phyloP scores from a whole-genome alignment of 2,329 filamentous ascomycete species.

The Paracorniculantispora psalliotae region DNA sequence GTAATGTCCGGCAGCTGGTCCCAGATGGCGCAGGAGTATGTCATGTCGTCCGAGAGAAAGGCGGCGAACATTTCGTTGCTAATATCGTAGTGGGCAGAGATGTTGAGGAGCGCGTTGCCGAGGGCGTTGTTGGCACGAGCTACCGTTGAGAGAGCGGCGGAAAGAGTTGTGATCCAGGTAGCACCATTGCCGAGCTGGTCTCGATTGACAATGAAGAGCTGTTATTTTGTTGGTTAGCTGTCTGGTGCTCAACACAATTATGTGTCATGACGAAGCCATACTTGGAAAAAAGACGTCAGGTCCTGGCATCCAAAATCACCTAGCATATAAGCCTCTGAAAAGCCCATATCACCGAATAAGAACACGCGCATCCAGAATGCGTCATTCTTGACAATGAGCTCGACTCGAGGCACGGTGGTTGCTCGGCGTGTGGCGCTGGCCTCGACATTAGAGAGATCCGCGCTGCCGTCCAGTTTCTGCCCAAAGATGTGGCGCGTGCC shows the following conservation, averaged over 20 bases:
- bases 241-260: background rate
- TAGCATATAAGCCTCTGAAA: constrained; percentile 69
- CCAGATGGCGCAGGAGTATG: constrained; percentile 69
- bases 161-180: constrained; percentile 56
- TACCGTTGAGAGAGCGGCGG: constrained; percentile 52
- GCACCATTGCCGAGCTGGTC: constrained; percentile 58
- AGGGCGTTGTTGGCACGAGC: constrained; percentile 54
- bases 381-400: constrained; percentile 58
- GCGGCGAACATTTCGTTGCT: constrained; percentile 72
- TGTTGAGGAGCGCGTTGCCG: constrained; percentile 57
- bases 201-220: constrained; percentile 70
- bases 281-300: constrained; percentile 63
- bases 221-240: background rate
- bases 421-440: constrained; percentile 30
- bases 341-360: constrained; percentile 70
- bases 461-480: constrained; percentile 36
- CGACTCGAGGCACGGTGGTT: constrained; percentile 37
- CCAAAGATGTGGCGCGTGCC: constrained; percentile 40
- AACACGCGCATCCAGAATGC: constrained; percentile 66
- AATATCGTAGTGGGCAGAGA: constrained; percentile 70
- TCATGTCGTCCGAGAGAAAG: constrained; percentile 71
- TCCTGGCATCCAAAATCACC: constrained; percentile 64
- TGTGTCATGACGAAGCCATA: constrained; percentile 27
- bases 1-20: background rate
- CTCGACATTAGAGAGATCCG: constrained; percentile 31